Conservation (phyloP, 2,329 filamentous ascomycete species). For the Fusarium avenaceum region DNA sequence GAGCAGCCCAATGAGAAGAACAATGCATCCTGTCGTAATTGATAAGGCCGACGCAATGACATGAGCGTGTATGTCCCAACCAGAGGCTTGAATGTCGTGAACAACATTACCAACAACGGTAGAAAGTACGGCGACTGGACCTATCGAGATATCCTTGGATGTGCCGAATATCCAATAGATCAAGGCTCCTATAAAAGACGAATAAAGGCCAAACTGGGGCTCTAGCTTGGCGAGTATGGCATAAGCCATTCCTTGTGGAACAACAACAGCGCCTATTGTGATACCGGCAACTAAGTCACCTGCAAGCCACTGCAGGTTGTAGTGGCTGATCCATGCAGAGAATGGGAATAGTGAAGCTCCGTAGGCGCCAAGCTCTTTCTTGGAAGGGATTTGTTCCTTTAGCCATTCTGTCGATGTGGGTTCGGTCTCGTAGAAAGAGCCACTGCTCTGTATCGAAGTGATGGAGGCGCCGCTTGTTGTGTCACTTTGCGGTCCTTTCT, state of each 20-base stretch:
- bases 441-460: conserved; percentile 78
- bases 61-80: conserved; percentile 71
- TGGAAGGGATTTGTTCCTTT: conserved; percentile 70
- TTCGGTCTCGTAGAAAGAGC: conserved; percentile 86
- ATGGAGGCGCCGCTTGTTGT: conserved; percentile 83
- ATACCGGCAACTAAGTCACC: conserved; percentile 87
- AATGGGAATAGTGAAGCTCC: conserved; percentile 85
- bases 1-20: conserved; percentile 82
- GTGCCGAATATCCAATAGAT: conserved; percentile 99
- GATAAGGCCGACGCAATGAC: conserved; percentile 83
- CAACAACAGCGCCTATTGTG: conserved; percentile 76
- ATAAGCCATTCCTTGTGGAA: conserved; percentile 98
- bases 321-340: conserved; percentile 85
- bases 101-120: conserved; percentile 90
- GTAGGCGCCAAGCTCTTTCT: conserved; percentile 70
- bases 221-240: conserved; percentile 84
- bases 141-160: conserved; percentile 98
- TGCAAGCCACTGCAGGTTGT: conserved; percentile 89
- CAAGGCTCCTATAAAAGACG: conserved; percentile 94
- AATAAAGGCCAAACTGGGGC: conserved; percentile 83
- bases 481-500: conserved; percentile 64
- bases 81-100: conserved; percentile 66
- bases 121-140: conserved; percentile 95
- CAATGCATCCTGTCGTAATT: conserved; percentile 81
- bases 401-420: conserved; percentile 83